Base-by-base conservation (phyloP, 306 rosid genomes). In the Dryas drummondii region DNA sequence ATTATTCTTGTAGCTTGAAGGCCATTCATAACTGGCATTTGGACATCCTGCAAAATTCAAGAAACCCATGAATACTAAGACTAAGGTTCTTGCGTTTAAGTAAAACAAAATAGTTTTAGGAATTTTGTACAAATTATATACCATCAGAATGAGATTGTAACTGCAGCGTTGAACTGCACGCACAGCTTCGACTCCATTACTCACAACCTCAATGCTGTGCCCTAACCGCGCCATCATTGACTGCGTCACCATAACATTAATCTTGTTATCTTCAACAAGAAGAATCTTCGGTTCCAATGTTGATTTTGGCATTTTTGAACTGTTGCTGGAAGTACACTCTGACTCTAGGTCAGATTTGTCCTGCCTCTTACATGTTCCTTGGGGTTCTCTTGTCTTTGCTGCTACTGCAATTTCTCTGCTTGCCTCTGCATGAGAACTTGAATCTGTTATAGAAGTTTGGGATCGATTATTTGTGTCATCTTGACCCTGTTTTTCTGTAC, bases 21-120 rank as follows among this genome's bases (percentile, higher is more conserved):
- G 48, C 99, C 99, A 79, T 92, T 89, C 99, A 96, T 92, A 70
- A 89, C 82, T 44, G 98, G 99, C 99, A 96, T 96, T 79, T 68
- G 86, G 40, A 92, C 96, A 88, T 96, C 99, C 97, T 96, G 84
- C 75, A 86, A 70, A 70, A 5, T 57, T 17, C 16, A 68, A 9
- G 66, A 45, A 46, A 5, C 41, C 27, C 56, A 64, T 32, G 7
- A 73, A 67, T 48, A 67, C 68, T 49, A 66, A 0, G 57, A 78
- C 42, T 17, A 44, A 57, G 62, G 59, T 46, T 37, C 53, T 27
- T 51, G 40, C 7, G 72, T 76, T 60, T 1, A 17, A 37, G 58
- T 5, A 54, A 22, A 16, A 44, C 3, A 7, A 46, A 52, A 5
- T 40, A 16, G 15, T n/a, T 54, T 9, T 32, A 6, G 58, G 53